Base-by-base conservation (phyloP, 805 yeast species). In the Yarrowia hollandica region DNA sequence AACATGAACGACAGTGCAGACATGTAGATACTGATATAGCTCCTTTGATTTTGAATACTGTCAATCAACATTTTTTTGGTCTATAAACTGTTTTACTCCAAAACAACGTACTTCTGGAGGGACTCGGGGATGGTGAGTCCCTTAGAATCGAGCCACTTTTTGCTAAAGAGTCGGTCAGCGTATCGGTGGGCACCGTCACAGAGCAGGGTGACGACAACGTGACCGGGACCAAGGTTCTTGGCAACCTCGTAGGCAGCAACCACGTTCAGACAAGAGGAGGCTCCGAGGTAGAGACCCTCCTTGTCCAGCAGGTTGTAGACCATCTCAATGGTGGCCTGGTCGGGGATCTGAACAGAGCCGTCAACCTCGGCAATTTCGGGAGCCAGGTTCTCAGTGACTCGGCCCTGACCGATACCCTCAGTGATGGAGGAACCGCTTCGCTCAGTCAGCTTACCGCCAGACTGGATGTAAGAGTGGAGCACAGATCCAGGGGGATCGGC, bases 401-500 rank as follows among this genome's bases (percentile, higher is more conserved):
- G 80, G 46, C 96, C 96, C 74, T 91, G 97, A 25, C 97, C 97
- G 74, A 91, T 90, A 28, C 97, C 97, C 74, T 91, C 97, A 25
- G 97, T 91, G 72, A 91, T 90, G 0, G 96, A 86, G 3, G 89
- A 82, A 26, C 97, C 97, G 1, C 80, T 78, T 67, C 90, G 81
- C 39, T 82, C 89, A 60, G 85, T 73, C 10, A 80, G 77, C 68
- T 84, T 75, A 28, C 92, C 92, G 15, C 83, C 82, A 5, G 87
- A 77, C 62, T 82, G 83, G 62, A 91, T 82, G 69, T 85, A 90
- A 9, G 90, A 82, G 74, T 88, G 88, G 44, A 91, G 78, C 52
- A 87, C 88, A 3, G 94, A 85, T 60, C 97, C 97, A 12, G 97
- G 97, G 19, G 97, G 97, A 72, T 91, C 97, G 1, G 97, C 96